Percentiles rank a stretch among this genome's conserved stretches.
phyloP scores from a whole-genome alignment of 805 yeast species.

The Cyberlindnera euphorbiiphila region DNA sequence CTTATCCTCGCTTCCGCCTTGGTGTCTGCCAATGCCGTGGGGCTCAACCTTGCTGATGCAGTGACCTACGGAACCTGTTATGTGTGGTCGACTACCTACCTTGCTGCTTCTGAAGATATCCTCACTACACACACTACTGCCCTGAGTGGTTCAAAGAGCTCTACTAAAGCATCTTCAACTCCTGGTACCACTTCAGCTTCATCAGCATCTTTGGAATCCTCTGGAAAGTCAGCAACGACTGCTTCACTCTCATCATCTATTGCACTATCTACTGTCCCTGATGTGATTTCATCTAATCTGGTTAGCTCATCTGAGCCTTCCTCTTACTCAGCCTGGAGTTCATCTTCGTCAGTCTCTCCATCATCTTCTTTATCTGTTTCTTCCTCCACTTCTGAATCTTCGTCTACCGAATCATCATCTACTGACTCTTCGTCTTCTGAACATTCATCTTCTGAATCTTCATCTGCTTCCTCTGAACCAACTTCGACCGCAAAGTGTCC shows the following conservation, averaged over 20 bases:
- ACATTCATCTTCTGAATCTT: constrained; percentile 1
- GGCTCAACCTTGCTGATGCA: constrained; percentile 1
- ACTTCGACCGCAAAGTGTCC: constrained; percentile 41
- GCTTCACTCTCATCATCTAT: too few species aligned
- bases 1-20: not conserved
- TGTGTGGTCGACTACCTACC: not conserved
- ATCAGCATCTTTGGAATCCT: too few species aligned
- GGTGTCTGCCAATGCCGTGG: not conserved
- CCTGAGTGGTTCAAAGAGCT: too few species aligned
- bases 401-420: not conserved
- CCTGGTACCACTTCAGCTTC: too few species aligned
- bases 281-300: too few species aligned
- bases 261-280: too few species aligned
- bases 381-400: not conserved
- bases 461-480: constrained; percentile 3
- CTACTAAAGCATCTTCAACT: too few species aligned
- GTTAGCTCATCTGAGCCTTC: too few species aligned
- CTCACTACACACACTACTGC: too few species aligned
- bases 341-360: not conserved
- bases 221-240: too few species aligned
- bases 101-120: not conserved
- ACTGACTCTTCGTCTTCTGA: not conserved
- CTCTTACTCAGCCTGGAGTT: too few species aligned
- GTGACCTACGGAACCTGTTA: not conserved
- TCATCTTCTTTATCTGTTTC: constrained; percentile 1